Conservation (phyloP, 1,284 basidiomycete genomes). For the Trichosporon ovoides region DNA sequence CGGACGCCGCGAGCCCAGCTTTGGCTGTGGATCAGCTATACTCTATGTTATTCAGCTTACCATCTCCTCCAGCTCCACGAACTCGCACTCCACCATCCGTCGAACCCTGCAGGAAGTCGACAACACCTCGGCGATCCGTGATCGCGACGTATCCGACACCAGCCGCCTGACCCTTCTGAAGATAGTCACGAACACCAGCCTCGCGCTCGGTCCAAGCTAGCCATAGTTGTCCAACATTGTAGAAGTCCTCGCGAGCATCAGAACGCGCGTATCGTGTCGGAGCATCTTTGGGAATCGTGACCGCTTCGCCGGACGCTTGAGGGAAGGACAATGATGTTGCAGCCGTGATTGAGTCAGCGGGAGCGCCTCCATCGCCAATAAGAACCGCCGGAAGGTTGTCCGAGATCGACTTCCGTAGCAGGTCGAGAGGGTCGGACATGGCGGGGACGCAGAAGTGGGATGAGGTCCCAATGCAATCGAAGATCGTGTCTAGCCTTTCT, state of each 20-base stretch:
- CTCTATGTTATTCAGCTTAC: constrained; percentile 48
- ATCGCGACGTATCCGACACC: constrained; percentile 73
- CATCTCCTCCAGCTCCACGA: constrained; percentile 56
- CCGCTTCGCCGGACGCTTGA: constrained; percentile 35
- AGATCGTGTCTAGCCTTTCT: neutral
- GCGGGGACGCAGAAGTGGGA: neutral
- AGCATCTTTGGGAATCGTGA: constrained; percentile 61
- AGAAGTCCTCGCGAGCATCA: constrained; percentile 61
- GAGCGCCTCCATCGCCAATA: constrained; percentile 51
- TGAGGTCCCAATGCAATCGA: neutral
- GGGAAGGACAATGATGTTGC: constrained; percentile 66
- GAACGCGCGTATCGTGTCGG: constrained; percentile 60
- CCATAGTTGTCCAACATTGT: constrained; percentile 71
- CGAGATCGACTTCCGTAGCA: constrained; percentile 35
- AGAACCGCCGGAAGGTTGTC: constrained; percentile 26
- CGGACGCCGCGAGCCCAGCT: constrained; percentile 9
- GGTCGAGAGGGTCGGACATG: constrained; percentile 37
- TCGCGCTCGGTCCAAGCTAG: constrained; percentile 71
- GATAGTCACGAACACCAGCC: constrained; percentile 71
- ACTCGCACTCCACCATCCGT: constrained; percentile 55
- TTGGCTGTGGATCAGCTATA: constrained; percentile 12
- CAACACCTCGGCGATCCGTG: constrained; percentile 73
- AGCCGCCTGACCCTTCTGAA: constrained; percentile 70
- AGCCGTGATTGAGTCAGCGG: constrained; percentile 52
- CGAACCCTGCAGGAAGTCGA: constrained; percentile 72